Conservation (phyloP, 306 rosid species). For the Vigna hirtella region DNA sequence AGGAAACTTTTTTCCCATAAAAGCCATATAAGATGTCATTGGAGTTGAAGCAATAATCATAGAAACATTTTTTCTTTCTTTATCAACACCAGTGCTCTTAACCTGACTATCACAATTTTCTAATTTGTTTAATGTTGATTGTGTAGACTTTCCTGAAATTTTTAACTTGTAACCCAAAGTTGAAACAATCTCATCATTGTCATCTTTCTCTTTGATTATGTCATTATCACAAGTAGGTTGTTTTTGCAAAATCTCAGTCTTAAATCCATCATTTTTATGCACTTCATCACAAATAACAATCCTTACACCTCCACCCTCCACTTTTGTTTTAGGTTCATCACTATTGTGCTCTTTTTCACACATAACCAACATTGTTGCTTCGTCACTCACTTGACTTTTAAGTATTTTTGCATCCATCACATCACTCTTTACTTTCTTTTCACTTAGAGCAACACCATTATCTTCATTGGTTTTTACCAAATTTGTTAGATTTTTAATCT, state of each 20-base stretch:
- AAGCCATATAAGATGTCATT: slow-evolving; percentile 33
- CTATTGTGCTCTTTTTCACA: not conserved
- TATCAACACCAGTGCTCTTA: not conserved
- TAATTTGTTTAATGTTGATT: slow-evolving; percentile 49
- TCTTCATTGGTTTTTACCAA: not conserved
- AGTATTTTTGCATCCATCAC: not conserved
- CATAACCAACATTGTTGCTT: too few species aligned
- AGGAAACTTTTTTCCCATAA: slow-evolving; percentile 55
- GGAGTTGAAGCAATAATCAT: slow-evolving; percentile 28
- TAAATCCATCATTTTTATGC: slow-evolving; percentile 9
- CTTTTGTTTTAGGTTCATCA: not conserved
- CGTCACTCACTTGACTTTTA: too few species aligned
- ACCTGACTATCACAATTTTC: slow-evolving; percentile 19
- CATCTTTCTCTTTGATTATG: not conserved
- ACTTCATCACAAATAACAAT: slow-evolving; percentile 35
- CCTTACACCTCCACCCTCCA: not conserved
- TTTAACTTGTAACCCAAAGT: slow-evolving; percentile 1
- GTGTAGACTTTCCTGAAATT: slow-evolving; percentile 52
- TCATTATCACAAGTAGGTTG: not conserved
- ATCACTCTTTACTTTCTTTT: not conserved
- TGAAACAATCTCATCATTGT: not conserved
- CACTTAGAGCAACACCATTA: not conserved
- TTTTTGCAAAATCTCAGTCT: not conserved
- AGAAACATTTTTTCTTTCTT: not conserved
- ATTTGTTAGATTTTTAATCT: not conserved